Evolutionary conservation across 2,329 filamentous ascomycete species (phyloP), one percentile per base, ranked within the genome.

Genomic region (Fusarium sp.): DNA sequence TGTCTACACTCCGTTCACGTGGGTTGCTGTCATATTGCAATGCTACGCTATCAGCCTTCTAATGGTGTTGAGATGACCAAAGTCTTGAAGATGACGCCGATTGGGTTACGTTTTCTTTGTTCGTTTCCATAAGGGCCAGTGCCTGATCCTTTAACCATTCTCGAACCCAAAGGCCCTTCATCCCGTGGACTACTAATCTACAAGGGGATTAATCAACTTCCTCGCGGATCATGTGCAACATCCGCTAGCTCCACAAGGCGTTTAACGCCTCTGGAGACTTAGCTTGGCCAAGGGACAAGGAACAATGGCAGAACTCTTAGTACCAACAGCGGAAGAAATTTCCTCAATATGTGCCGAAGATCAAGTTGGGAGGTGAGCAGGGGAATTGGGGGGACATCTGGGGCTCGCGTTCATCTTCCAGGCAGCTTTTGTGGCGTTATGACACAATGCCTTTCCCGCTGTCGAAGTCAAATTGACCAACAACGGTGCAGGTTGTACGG

Each of bases 221-320:
- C 45, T 73, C 67, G 62, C 69, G 63, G 61, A 74, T 75, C 72
- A 75, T 75, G 73, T 73, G 73, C 69, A 75, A 73, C 73, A 74
- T 74, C 70, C 66, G 68, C 59, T 67, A 64, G 66, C 65, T 72
- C 72, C 73, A 74, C 72, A 62, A 58, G 73, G 71, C 73, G 71
- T 75, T 67, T 74, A 72, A 75, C 73, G 71, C 70, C 69, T 73
- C 65, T 70, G 53, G 54, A 62, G 59, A 56, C 63, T 68, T 71
- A 63, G 69, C 49, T 43, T 58, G 38, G 65, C 56, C 47, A 70
- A 65, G 56, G 45, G 49, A 64, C 60, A 53, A 59, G 60, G 65
- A 61, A 67, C 43, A 50, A 52, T 67, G 59, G 30, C 34, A 44
- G 42, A 59, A 58, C 50, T 51, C 51, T 49, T 63, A n/a, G 34